Conservation (phyloP, 2,329 filamentous ascomycete species). For the Zopfia rhizophila region DNA sequence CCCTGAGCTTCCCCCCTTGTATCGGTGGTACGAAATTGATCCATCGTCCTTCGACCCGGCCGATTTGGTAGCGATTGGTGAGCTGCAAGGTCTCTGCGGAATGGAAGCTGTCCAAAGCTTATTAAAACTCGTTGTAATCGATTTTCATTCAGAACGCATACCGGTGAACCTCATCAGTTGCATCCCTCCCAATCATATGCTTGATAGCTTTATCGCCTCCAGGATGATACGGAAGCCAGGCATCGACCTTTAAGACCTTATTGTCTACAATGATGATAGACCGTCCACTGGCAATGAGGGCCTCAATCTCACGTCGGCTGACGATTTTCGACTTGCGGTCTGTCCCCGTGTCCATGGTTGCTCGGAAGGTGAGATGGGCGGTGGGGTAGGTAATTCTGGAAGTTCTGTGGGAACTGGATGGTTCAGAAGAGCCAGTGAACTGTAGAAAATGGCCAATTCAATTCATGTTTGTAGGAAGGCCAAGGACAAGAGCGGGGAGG, state of each 20-base stretch:
- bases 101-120: slow-evolving; percentile 71
- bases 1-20: slow-evolving; percentile 83
- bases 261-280: slow-evolving; percentile 83
- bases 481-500: background rate
- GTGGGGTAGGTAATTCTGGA: no score
- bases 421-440: background rate
- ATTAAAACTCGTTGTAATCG: slow-evolving; percentile 15
- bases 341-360: slow-evolving; percentile 39
- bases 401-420: slow-evolving; percentile 2
- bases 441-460: slow-evolving; percentile 7
- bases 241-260: slow-evolving; percentile 85
- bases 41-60: slow-evolving; percentile 83
- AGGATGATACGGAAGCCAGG: slow-evolving; percentile 89
- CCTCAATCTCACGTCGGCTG: slow-evolving; percentile 76
- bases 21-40: slow-evolving; percentile 90
- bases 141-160: slow-evolving; percentile 59
- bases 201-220: slow-evolving; percentile 90
- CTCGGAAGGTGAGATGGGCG: slow-evolving; percentile 22
- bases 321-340: slow-evolving; percentile 61
- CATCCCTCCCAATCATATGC: slow-evolving; percentile 94
- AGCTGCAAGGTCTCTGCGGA: slow-evolving; percentile 77
- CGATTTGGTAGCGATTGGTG: slow-evolving; percentile 87
- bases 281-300: slow-evolving; percentile 82
- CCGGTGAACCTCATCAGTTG: slow-evolving; percentile 93
- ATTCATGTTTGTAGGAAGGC: slow-evolving; percentile 1